phyloP scores from a whole-genome alignment of 2,329 filamentous ascomycete species.

The Diaporthe citrichinensis region DNA sequence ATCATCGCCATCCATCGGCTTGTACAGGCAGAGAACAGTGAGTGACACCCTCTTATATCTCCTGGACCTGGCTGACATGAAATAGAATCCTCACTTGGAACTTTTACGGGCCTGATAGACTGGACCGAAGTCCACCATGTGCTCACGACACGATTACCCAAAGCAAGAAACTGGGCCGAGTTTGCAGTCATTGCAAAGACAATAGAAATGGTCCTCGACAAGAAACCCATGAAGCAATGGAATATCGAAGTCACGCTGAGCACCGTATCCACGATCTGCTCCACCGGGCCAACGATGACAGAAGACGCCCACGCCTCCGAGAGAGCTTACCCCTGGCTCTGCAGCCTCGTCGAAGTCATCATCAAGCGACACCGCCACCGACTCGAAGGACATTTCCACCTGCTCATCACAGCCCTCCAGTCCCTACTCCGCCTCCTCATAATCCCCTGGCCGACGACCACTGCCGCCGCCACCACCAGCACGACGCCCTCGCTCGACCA shows the following conservation, averaged over 20 bases:
- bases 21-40: slow-evolving; percentile 45
- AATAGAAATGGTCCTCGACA: slow-evolving; percentile 63
- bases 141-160: slow-evolving; percentile 52
- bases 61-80: neutral
- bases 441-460: neutral
- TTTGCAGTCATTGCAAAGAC: slow-evolving; percentile 58
- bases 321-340: slow-evolving; percentile 62
- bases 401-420: slow-evolving; percentile 68
- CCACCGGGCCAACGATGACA: slow-evolving; percentile 42
- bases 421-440: slow-evolving; percentile 69
- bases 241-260: slow-evolving; percentile 69
- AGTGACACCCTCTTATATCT: neutral
- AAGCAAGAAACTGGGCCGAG: slow-evolving; percentile 49
- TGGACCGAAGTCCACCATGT: slow-evolving; percentile 59
- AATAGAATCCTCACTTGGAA: slow-evolving; percentile 33
- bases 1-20: slow-evolving; percentile 61
- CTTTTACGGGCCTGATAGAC: slow-evolving; percentile 48
- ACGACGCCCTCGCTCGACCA: slow-evolving; percentile 49
- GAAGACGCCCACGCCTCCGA: slow-evolving; percentile 49
- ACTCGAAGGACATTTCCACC: slow-evolving; percentile 73
- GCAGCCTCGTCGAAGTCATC: slow-evolving; percentile 67
- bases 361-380: slow-evolving; percentile 73
- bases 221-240: slow-evolving; percentile 69
- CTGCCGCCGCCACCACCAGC: slow-evolving; percentile 44
- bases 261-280: slow-evolving; percentile 56